Evolutionary conservation across 495 filamentous ascomycete species (phyloP), one percentile per base, ranked within the genome.

Genomic region (Xeromyces bisporus): DNA sequence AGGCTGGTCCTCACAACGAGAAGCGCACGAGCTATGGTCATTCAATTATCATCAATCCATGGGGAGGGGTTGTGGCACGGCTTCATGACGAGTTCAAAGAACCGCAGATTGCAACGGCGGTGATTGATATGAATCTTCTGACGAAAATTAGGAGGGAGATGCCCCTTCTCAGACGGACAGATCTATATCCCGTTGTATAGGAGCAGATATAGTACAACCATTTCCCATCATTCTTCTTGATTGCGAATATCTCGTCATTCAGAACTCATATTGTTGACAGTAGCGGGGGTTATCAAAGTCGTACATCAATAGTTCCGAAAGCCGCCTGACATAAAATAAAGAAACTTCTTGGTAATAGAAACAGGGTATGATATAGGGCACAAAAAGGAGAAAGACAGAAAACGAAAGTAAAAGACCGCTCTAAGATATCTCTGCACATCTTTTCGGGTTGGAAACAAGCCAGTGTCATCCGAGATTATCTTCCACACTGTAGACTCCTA

Each of bases 41-140:
- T 51, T 79, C 81, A 29, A 75, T 92, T 65, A 76, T 93, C 23
- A 64, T 94, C 11, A 73, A 77, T 42, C 87, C 87, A 0, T 93
- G 87, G 87, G 87, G 87, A 0, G 65, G 69, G 27, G 64, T 94
- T 2, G 27, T 89, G 14, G 66, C 71, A 1, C 61, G 74, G 39
- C 52, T 86, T 18, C 65, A 38, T 56, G 72, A 40, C 47, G 69
- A 53, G 16, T 43, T 55, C 20, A 26, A 44, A 17, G 62, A 71
- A 33, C 64, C 67, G 13, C 60, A 73, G 25, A 60, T 72, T 36
- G 59, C 53, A 7, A 55, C 55, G 13, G 60, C 56, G 6, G 60
- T 69, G 31, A 60, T 67, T 28, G 64, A 73, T 36, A 38, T 71
- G 6, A 50, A 55, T 15, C 48, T 60, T 7, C 43, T 72, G 26